Conservation (phyloP, 345 rosid genomes). For the Rhodomyrtus tomentosa region DNA sequence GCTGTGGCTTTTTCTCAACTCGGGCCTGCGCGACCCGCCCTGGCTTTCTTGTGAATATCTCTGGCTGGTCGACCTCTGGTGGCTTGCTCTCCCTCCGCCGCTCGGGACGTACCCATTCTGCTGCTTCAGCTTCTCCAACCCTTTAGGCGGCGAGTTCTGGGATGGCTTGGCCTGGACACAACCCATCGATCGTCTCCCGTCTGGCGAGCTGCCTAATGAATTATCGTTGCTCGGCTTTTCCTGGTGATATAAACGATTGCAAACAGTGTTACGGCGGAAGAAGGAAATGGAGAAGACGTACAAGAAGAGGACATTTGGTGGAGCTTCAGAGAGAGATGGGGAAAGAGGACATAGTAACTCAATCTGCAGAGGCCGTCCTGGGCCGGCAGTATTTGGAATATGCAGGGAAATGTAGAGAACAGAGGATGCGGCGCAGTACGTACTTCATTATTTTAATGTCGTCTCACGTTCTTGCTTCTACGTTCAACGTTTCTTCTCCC, state of each 20-base stretch:
- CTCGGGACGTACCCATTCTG: constrained; percentile 27
- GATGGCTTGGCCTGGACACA: constrained; percentile 37
- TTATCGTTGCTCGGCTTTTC: not conserved
- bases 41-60: constrained; percentile 3
- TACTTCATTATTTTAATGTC: not conserved
- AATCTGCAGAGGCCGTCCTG: constrained; percentile 19
- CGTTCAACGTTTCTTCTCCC: not conserved
- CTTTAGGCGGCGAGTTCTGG: constrained; percentile 18
- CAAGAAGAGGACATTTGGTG: constrained; percentile 13
- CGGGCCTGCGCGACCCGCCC: not conserved
- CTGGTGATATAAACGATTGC: not conserved
- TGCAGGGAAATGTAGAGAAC: not conserved
- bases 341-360: not conserved
- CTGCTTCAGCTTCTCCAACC: constrained; percentile 30
- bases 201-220: not conserved
- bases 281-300: not conserved
- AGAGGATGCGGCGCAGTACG: not conserved
- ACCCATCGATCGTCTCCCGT: constrained; percentile 25
- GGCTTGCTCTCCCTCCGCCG: constrained; percentile 1
- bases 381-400: constrained; percentile 29
- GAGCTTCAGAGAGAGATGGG: constrained; percentile 1
- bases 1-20: not conserved
- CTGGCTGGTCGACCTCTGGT: constrained; percentile 35
- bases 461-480: not conserved
- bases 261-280: not conserved